phyloP scores from a whole-genome alignment of 202 grass and related monocot genomes.

The Setaria viridis region DNA sequence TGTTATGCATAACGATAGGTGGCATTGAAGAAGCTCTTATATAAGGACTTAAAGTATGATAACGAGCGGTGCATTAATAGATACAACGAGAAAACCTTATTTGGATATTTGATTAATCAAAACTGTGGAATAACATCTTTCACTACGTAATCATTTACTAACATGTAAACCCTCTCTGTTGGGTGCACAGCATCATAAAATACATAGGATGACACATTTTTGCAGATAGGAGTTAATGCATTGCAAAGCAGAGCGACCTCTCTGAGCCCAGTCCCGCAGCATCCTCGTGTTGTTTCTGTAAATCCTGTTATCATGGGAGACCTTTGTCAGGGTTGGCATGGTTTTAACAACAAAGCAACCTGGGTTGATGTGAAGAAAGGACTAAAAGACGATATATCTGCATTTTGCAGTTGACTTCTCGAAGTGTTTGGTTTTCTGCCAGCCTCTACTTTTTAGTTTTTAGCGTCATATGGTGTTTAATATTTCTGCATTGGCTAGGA shows the following conservation, averaged over 20 bases:
- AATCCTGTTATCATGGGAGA: conserved; percentile 62
- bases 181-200: conserved; percentile 91
- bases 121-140: conserved; percentile 61
- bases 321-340: conserved; percentile 31
- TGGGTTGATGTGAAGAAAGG: not conserved
- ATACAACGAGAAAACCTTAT: conserved; percentile 27
- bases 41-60: conserved; percentile 16
- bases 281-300: conserved; percentile 69
- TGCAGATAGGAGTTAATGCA: conserved; percentile 58
- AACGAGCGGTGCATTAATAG: conserved; percentile 4
- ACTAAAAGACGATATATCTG: not conserved
- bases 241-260: conserved; percentile 74
- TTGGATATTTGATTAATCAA: conserved; percentile 42
- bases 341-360: conserved; percentile 5
- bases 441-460: conserved; percentile 9
- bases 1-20: not conserved
- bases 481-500: conserved; percentile 6
- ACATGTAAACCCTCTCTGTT: conserved; percentile 73
- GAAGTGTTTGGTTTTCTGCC: conserved; percentile 4
- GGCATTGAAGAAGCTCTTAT: not conserved
- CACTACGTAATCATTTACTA: conserved; percentile 69
- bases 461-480: not conserved
- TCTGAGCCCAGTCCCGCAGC: conserved; percentile 75
- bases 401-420: conserved; percentile 24
- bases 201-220: conserved; percentile 63